Base-by-base conservation (phyloP, 1,284 basidiomycete genomes). In the Irpex sp. region DNA sequence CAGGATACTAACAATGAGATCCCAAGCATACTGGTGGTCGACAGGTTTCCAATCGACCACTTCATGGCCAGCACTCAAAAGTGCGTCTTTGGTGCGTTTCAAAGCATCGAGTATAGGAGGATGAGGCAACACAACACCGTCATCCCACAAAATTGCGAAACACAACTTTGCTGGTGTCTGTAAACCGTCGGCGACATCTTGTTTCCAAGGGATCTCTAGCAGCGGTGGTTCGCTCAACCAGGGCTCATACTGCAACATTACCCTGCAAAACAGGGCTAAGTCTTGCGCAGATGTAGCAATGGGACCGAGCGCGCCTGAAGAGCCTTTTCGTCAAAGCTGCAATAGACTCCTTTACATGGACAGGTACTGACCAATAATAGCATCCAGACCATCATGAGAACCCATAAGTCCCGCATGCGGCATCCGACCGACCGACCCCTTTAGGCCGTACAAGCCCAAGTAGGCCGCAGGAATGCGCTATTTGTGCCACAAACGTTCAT, bases 371-470 rank as follows among this genome's bases (percentile, higher is more conserved):
- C 63, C 81, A 7, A 79, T 68, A 62, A 85, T 78, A 63, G 81
- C 80, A 64, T 83, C 82, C 82, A 83, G 82, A 7, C 82, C 82
- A 63, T 82, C 79, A 67, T 83, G 81, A 37, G 82, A 82, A 57
- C 81, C 82, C 58, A 79, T 66, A 47, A 84, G 73, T 15, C 83
- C 82, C 1, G 79, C 80, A 70, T 83, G 81, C 49, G 82, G 82
- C 65, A 83, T 73, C 43, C 82, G 78, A 26, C 74, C 80, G 47
- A 83, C 79, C 5, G 77, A 84, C 11, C 81, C 79, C 68, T 85
- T 83, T 49, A 87, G 74, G 13, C 85, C 83, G 62, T 84, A 87
- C 46, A 87, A 69, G 15, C 85, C 85, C 65, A 78, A 78, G 68
- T 81, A 75, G 0, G 76, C 78, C 2, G 80, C 77, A 3, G 82